Evolutionary conservation across 495 filamentous ascomycete species (phyloP).

Genomic region (Neurospora sp.): DNA sequence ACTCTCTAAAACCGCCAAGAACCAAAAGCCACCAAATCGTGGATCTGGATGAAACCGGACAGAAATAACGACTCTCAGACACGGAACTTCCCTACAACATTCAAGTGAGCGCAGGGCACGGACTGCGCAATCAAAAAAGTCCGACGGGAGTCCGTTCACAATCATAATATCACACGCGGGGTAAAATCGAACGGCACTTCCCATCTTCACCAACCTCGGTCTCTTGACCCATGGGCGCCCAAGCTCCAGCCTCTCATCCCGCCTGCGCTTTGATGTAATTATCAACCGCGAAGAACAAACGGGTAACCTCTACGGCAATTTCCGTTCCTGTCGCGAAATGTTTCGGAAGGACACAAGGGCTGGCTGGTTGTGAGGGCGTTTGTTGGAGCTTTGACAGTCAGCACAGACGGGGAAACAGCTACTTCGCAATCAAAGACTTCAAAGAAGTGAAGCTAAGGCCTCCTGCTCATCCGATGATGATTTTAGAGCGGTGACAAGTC

Average conservation of each 20-base stretch:
- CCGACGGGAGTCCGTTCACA: background rate
- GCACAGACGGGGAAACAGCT: background rate
- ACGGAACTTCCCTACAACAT: background rate
- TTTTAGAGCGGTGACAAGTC: background rate
- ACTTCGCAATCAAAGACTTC: background rate
- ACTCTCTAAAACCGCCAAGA: background rate
- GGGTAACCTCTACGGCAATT: background rate
- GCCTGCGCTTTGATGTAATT: background rate
- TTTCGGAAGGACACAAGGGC: background rate
- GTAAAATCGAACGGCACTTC: background rate
- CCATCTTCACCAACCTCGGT: background rate
- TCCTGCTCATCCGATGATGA: background rate
- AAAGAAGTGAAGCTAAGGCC: background rate
- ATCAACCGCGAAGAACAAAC: background rate
- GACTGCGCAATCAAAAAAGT: background rate
- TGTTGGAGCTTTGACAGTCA: background rate
- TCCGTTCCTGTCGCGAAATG: background rate
- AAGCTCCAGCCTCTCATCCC: background rate
- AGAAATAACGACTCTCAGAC: background rate
- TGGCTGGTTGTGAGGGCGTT: background rate
- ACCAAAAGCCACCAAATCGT: background rate
- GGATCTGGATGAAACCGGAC: background rate
- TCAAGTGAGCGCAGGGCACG: background rate
- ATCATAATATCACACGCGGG: background rate
- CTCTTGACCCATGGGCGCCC: background rate